These are phyloP conservation scores for Solanum infundibuliforme DNA, from an alignment of 257 asterid genomes.

Conservation along the genomic window DNA sequence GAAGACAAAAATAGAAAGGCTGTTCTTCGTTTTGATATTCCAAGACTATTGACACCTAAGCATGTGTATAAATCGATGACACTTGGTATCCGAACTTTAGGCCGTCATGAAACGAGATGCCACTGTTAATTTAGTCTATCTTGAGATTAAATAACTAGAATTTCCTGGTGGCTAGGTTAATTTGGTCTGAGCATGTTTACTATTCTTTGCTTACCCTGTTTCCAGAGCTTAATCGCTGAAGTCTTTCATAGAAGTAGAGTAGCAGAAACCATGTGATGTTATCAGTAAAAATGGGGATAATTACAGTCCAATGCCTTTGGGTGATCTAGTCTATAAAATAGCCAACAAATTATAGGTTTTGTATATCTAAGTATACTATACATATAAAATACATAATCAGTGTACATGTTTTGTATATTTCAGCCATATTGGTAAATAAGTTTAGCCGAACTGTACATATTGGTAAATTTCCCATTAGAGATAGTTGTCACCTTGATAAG, in stretches of 20 bases:
- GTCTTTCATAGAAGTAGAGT: neutral
- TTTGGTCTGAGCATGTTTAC: neutral
- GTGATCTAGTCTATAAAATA: neutral
- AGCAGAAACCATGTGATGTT: neutral
- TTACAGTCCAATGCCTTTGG: neutral
- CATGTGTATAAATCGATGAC: neutral
- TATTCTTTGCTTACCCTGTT: neutral
- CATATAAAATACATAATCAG: neutral
- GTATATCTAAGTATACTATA: neutral
- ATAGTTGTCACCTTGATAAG: neutral
- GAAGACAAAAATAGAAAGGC: neutral
- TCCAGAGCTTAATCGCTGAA: neutral
- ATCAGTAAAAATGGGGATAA: neutral
- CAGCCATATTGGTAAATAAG: neutral
- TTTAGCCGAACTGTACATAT: neutral
- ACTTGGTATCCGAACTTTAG: neutral
- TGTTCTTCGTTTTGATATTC: neutral
- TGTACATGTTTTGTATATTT: neutral
- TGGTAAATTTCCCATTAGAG: neutral
- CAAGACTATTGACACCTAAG: neutral
- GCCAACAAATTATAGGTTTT: neutral
- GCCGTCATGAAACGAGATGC: neutral
- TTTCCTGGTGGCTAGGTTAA: neutral
- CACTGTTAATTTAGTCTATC: neutral
- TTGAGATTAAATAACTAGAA: neutral